A percentile compares a stretch with the other conserved stretches of the same genome.
phyloP scores from a whole-genome alignment of 495 filamentous ascomycete genomes.

The Neurospora pannonica region DNA sequence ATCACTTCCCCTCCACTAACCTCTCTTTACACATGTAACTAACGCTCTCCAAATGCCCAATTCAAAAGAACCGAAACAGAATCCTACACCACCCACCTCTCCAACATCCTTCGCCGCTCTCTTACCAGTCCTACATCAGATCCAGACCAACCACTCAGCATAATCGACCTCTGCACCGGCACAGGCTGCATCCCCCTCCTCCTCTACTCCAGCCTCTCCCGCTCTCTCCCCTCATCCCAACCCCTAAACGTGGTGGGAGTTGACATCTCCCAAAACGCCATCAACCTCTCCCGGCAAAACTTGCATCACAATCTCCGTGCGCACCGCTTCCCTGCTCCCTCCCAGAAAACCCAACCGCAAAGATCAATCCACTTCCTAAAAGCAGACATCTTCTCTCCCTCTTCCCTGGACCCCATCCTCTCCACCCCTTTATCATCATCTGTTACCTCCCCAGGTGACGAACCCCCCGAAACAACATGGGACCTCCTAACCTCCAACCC shows the following conservation, averaged over 20 bases:
- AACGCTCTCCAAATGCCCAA: not conserved
- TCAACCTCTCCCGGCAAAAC: conserved; percentile 55
- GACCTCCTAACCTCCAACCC: conserved; percentile 85
- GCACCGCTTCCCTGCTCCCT: not conserved
- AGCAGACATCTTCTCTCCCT: conserved; percentile 45
- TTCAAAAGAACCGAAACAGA: conserved; percentile 57
- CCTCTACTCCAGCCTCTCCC: conserved; percentile 46
- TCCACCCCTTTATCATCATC: not conserved
- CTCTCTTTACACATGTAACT: not conserved
- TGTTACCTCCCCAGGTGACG: not conserved
- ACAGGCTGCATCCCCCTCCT: conserved; percentile 84
- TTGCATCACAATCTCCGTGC: conserved; percentile 45
- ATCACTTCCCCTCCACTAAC: not conserved
- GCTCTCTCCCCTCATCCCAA: conserved; percentile 2
- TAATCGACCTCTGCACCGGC: conserved; percentile 84
- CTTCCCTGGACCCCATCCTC: conserved; percentile 1
- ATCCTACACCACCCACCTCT: conserved; percentile 51
- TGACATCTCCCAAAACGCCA: conserved; percentile 52
- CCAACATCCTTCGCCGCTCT: conserved; percentile 29
- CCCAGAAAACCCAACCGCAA: not conserved
- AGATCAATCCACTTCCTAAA: conserved; percentile 36
- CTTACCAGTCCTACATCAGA: not conserved
- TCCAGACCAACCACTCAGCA: conserved; percentile 30
- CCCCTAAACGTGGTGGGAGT: conserved; percentile 32
- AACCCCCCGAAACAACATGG: too few species aligned